Evolutionary conservation across 768 basidiomycete species (phyloP).

Genomic region (Rickenella mellea): DNA sequence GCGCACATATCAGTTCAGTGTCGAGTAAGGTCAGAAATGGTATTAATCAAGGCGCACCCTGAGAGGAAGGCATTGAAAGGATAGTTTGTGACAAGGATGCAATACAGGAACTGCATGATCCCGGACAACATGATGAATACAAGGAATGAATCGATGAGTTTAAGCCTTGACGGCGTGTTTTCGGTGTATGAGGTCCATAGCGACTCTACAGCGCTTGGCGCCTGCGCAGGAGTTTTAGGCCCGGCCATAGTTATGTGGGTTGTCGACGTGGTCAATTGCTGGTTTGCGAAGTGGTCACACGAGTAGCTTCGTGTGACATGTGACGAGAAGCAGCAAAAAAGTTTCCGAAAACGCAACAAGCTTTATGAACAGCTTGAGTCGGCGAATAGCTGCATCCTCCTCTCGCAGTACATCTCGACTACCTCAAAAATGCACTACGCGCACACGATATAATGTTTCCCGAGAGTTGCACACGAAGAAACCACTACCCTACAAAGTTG

Average conservation of each 20-base stretch:
- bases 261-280: not conserved
- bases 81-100: conserved; percentile 83
- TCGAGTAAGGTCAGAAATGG: not conserved
- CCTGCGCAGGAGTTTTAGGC: conserved; percentile 20
- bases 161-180: conserved; percentile 74
- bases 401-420: not conserved
- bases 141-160: conserved; percentile 90
- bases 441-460: not conserved
- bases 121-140: conserved; percentile 89
- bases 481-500: conserved; percentile 53
- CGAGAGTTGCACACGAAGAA: conserved; percentile 36
- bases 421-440: not conserved
- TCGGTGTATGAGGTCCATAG: conserved; percentile 73
- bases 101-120: conserved; percentile 84
- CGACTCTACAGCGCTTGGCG: conserved; percentile 32
- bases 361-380: conserved; percentile 4
- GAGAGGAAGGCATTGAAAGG: conserved; percentile 97
- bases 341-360: too few species aligned
- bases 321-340: conserved; percentile 16
- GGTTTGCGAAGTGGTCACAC: not conserved
- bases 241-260: conserved; percentile 23
- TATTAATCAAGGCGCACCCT: conserved; percentile 49
- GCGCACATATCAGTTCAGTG: not conserved
- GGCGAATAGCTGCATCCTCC: not conserved
- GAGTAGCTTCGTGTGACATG: not conserved